Conservation (phyloP, 176 grass and related monocot species). For the Pontederia crassipes region DNA sequence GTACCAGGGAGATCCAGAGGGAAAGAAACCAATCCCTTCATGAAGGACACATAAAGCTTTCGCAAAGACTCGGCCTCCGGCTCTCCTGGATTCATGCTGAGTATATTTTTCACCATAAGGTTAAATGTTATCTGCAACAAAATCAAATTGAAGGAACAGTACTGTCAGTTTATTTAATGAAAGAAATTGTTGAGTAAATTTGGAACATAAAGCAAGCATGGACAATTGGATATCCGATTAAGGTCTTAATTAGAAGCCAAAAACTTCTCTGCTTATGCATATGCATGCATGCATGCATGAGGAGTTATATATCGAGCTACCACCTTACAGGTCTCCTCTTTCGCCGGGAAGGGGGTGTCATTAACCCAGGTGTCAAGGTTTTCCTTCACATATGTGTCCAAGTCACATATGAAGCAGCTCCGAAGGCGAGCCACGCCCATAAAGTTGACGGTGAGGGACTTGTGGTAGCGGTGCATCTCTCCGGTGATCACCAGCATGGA, state of each 20-base stretch:
- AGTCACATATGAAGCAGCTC: neutral
- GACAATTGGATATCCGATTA: neutral
- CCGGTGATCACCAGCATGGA: constrained; percentile 13
- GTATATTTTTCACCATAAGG: constrained; percentile 12
- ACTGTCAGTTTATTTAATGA: no score
- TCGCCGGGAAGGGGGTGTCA: neutral
- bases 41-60: constrained; percentile 9
- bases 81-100: constrained; percentile 12
- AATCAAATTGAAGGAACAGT: no score
- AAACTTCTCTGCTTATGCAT: neutral
- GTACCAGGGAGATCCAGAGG: constrained; percentile 21
- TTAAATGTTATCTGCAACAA: constrained; percentile 18
- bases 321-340: constrained; percentile 8
- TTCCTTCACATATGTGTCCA: neutral
- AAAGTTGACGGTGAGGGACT: constrained; percentile 4
- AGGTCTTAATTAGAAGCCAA: no score
- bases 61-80: constrained; percentile 14
- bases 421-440: constrained; percentile 1
- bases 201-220: neutral
- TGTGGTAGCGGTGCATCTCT: constrained; percentile 5
- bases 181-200: no score
- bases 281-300: neutral
- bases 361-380: neutral
- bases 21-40: constrained; percentile 3
- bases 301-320: neutral